Base-by-base conservation (phyloP, 2,329 filamentous ascomycete genomes). In the Aspergillus uvarum region DNA sequence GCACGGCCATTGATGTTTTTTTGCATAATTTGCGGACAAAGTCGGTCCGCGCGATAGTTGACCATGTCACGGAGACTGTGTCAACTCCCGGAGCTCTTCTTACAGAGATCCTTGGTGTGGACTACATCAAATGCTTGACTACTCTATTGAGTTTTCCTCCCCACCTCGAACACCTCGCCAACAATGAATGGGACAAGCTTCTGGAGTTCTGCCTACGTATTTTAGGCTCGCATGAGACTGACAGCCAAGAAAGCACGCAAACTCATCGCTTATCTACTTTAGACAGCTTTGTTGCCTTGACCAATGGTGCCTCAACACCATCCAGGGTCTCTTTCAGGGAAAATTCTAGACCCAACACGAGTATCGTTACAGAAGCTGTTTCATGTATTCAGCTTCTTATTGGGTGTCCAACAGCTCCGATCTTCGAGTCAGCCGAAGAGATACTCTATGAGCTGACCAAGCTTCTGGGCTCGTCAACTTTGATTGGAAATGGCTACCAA, bases 1-100 rank as follows among this genome's bases (percentile, higher is more conserved):
- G 91, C 56, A 80, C 88, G 26, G 85, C 89, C 24, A 83, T 96
- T 51, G 87, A 89, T 64, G 84, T 89, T 56, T 89, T 90, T 22
- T 80, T 88, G 32, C 77, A 82, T 21, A 88, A 84, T 61, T 76
- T 98, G 63, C 89, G 87, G 69, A 81, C 82, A 61, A 96, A 92
- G 73, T 94, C 92, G 0, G 81, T 94, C n/a, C 84, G 88, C 67
- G 86, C 89, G 5, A 79, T 97, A 16, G 81, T 96, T 64, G 87
- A 92, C 64, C 92, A 96, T 75, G 89, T 98, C 62, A 88, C 86
- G 3, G 87, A 96, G 65, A 86, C 87, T 19, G 80, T 96, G 3
- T 85, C 87, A 2, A 83, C 80, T 16, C 74, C 82, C 1, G 84
- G 87, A 56, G 86, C 86, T 14, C 82, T 80, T 2, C 85, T 89